phyloP scores from a whole-genome alignment of 345 rosid genomes.

The Murraya koenigii region DNA sequence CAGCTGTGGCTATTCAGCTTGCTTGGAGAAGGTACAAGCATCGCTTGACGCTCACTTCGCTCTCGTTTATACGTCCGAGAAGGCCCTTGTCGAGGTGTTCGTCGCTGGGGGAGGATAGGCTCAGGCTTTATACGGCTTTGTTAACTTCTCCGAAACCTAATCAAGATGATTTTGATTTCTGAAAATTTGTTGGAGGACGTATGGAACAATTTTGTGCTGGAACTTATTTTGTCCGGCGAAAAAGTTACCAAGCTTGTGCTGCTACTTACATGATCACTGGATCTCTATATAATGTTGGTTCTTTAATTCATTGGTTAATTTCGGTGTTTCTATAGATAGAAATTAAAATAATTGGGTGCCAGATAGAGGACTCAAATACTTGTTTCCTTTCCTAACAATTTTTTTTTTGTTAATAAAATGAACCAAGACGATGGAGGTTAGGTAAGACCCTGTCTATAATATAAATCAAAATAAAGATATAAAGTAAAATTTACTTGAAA shows the following conservation, averaged over 20 bases:
- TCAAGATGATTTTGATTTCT: conserved; percentile 88
- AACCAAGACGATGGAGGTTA: too few species aligned
- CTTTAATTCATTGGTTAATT: not conserved
- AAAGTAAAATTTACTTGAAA: too few species aligned
- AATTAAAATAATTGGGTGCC: too few species aligned
- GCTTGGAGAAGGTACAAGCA: conserved; percentile 96
- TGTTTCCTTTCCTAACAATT: too few species aligned
- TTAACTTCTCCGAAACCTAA: conserved; percentile 96
- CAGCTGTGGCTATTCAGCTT: conserved; percentile 90
- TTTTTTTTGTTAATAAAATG: too few species aligned
- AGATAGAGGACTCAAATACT: not conserved
- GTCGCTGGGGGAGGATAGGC: conserved; percentile 82
- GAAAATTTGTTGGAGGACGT: not conserved
- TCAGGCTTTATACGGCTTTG: conserved; percentile 87
- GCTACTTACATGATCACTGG: too few species aligned
- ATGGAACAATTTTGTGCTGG: not conserved
- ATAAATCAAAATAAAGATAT: too few species aligned
- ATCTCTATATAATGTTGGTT: not conserved
- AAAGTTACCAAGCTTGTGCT: not conserved
- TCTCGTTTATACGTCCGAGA: conserved; percentile 89
- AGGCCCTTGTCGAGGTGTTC: conserved; percentile 84
- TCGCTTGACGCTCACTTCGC: conserved; percentile 69
- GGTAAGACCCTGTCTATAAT: too few species aligned
- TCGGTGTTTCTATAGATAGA: not conserved
- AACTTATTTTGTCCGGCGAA: not conserved